phyloP scores from a whole-genome alignment of 208 protist genomes.

The Trypanosoma grayi region DNA sequence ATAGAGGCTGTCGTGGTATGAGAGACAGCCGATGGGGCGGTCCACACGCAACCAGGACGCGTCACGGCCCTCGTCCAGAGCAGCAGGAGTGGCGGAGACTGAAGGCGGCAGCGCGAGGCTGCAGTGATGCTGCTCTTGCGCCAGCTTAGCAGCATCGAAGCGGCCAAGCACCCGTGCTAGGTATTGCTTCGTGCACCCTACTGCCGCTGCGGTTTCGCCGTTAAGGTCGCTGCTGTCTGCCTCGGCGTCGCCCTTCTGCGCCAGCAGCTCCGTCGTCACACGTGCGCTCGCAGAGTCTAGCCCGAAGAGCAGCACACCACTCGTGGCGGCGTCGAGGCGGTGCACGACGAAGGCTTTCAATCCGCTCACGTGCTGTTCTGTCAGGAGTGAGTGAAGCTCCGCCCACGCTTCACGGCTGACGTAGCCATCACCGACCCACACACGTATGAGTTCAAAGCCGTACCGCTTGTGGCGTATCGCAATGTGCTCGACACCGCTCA shows the following conservation, averaged over 20 bases:
- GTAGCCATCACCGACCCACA: conserved; percentile 35
- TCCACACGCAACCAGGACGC: conserved; percentile 26
- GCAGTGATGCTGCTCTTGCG: conserved; percentile 46
- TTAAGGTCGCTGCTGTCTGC: neutral
- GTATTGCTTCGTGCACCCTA: conserved; percentile 51
- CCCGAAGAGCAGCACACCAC: conserved; percentile 81
- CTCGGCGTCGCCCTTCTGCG: conserved; percentile 32
- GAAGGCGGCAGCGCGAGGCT: neutral
- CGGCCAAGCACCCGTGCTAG: conserved; percentile 52
- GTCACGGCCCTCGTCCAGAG: neutral
- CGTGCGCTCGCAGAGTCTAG: conserved; percentile 48
- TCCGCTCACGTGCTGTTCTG: neutral
- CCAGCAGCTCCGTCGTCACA: conserved; percentile 36
- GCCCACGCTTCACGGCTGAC: conserved; percentile 41
- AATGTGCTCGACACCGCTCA: conserved; percentile 26
- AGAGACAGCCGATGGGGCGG: conserved; percentile 65
- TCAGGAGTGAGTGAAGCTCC: conserved; percentile 17
- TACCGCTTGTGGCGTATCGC: conserved; percentile 41
- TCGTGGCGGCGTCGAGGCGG: conserved; percentile 81
- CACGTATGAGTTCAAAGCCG: conserved; percentile 70
- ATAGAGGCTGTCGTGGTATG: conserved; percentile 68
- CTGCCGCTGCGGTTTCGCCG: neutral
- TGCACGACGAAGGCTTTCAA: conserved; percentile 64
- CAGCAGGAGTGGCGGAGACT: neutral
- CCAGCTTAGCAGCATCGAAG: conserved; percentile 37